Evolutionary conservation across 1,284 basidiomycete genomes (phyloP), one percentile per base, ranked within the genome.

Genomic region (Trametes versicolor): DNA sequence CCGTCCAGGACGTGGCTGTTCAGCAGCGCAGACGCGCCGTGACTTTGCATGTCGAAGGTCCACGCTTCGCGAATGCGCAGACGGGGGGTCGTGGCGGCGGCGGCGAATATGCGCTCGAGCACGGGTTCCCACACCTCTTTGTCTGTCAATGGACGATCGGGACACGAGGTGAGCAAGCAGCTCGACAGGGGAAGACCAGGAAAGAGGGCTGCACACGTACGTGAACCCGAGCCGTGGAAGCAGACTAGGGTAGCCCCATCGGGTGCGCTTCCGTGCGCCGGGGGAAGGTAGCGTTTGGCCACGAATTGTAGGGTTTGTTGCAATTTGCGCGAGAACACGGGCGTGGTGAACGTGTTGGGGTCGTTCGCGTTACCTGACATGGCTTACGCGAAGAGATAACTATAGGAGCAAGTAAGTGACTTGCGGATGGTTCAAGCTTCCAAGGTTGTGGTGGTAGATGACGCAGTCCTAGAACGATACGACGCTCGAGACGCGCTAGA

Each of bases 21-120:
- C 29, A 21, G 19, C 17, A 1, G 27, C 8, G 50, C 50, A 32
- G 50, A 29, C 50, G 27, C 29, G 19, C 50, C 50, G 32, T 51
- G 50, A 29, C 29, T 51, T 19, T 51, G 50, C 50, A 51, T 51
- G 19, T 51, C 50, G n/a, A 51, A 51, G 2, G 50, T n/a, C 50
- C 50, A 51, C 19, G 29, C 29, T 32, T 51, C 50, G 8, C 50
- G 50, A 17, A 51, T 36, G 17, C 5, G 27, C 29, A 21, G 50
- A 6, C 50, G 7, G 2, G 17, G 6, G 12, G 25, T 1, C 17
- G 7, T 4, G 25, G 50, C 19, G 1, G 17, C n/a, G 10, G 45
- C 45, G 29, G 50, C 27, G 50, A 51, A 34, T 2, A 51, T n/a
- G 32, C 9, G 19, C 12, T 51, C 50, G 29, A 51, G 4, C 17